Evolutionary conservation across 176 grass and related monocot genomes (phyloP).

Genomic region (Thalia dealbata): DNA sequence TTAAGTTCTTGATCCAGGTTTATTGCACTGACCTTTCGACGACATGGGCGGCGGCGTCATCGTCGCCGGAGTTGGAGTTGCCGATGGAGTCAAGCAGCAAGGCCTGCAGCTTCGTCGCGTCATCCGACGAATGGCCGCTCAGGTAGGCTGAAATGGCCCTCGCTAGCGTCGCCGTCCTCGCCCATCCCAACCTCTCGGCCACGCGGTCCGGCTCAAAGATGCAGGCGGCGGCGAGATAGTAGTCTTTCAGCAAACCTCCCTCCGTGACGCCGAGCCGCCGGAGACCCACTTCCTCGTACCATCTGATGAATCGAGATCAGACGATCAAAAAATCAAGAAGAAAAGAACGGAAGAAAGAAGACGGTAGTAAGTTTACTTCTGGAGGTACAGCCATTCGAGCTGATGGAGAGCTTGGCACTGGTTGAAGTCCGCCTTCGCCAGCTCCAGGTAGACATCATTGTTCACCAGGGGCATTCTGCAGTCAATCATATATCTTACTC

Average conservation of each 20-base stretch:
- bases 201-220: constrained; percentile 59
- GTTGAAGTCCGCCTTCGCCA: constrained; percentile 79
- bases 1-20: background rate
- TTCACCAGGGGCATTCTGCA: constrained; percentile 84
- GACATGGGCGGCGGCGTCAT: background rate
- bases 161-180: constrained; percentile 31
- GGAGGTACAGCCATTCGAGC: constrained; percentile 47
- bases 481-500: background rate
- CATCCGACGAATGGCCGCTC: background rate
- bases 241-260: constrained; percentile 38
- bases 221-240: constrained; percentile 41
- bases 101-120: constrained; percentile 16
- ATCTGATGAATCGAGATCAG: constrained; percentile 35
- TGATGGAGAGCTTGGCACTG: constrained; percentile 64
- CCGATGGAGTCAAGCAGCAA: constrained; percentile 28
- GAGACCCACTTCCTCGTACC: constrained; percentile 43
- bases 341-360: no score
- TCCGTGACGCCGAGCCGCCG: constrained; percentile 19
- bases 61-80: background rate
- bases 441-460: constrained; percentile 44
- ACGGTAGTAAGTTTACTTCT: constrained; percentile 27
- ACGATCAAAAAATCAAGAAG: background rate
- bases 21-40: constrained; percentile 1
- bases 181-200: constrained; percentile 51
- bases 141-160: constrained; percentile 33